Evolutionary conservation across 2,329 filamentous ascomycete species (phyloP).

Genomic region (Aspergillus bombycis): DNA sequence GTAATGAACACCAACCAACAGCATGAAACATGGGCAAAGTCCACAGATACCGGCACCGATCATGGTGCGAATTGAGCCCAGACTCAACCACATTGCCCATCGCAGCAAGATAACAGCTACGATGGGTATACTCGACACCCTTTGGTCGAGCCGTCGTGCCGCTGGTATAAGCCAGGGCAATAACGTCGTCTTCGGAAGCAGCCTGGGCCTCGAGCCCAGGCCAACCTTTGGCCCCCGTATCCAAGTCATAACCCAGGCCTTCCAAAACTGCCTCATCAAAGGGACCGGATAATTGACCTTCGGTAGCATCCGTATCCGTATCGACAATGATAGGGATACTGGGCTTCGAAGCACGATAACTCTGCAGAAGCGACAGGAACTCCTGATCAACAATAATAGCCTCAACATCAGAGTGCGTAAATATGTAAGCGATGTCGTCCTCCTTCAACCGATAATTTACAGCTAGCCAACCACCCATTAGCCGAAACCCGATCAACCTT

Average conservation of each 20-base stretch:
- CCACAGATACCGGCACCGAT: conserved; percentile 83
- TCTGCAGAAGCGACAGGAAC: conserved; percentile 70
- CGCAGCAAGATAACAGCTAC: conserved; percentile 82
- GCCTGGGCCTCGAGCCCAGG: conserved; percentile 70
- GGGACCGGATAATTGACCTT: conserved; percentile 73
- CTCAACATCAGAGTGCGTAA: conserved; percentile 84
- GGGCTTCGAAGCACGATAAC: conserved; percentile 64
- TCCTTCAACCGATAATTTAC: conserved; percentile 76
- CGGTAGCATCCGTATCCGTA: conserved; percentile 76
- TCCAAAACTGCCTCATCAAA: conserved; percentile 84
- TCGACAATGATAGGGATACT: conserved; percentile 76
- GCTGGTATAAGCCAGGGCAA: conserved; percentile 91
- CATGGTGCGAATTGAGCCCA: conserved; percentile 71
- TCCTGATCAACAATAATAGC: conserved; percentile 85
- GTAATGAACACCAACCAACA: conserved; percentile 47
- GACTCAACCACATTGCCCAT: conserved; percentile 87
- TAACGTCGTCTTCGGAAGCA: conserved; percentile 74
- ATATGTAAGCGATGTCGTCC: conserved; percentile 88
- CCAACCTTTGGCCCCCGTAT: conserved; percentile 74
- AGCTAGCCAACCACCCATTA: conserved; percentile 35
- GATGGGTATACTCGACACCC: conserved; percentile 88
- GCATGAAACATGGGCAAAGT: conserved; percentile 85
- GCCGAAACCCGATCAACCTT: neutral
- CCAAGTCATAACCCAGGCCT: conserved; percentile 71
- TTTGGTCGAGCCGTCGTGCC: conserved; percentile 92